Base-by-base conservation (phyloP, 1,139 yeast species). In the Saccharomyces hybrid region DNA sequence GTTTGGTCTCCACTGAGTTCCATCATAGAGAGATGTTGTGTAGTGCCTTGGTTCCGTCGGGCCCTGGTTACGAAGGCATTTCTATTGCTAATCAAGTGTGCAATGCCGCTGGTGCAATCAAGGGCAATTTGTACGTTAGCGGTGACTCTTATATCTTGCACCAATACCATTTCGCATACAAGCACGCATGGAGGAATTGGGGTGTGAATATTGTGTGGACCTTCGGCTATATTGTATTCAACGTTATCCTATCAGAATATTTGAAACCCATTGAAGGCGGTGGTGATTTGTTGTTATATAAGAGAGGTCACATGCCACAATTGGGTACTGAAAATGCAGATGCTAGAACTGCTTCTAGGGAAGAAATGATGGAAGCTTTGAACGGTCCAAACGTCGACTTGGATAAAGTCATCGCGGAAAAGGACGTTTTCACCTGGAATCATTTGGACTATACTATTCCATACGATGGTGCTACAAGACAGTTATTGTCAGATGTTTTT, bases 171-270 rank as follows among this genome's bases (percentile, higher is more conserved):
- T 81, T 72, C 67, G 66, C 66, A 48, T 79, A 76, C 64, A 64
- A 67, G 25, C 86, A 84, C 61, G 79, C 79, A 50, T 84, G 89
- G 88, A 78, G 87, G 69, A 80, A 83, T 64, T 74, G 84, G 70
- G 88, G 87, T 64, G 75, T 83, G 53, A 69, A 79, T 53, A 65
- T 82, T 59, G 85, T 78, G 34, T 82, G 81, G 74, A 76, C 80
- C 57, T 68, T 76, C 44, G 79, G 78, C 59, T 81, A 81, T 62
- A 65, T 76, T 56, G 66, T 69, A 7, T 55, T 79, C 31, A 76
- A 79, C 58, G 76, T 77, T 51, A 50, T 78, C 26, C 75, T 79
- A 51, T 75, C 81, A 56, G 87, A 82, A 65, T 75, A 66, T 58
- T 66, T 80, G 58, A 76, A 78, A 58, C 82, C 81, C 11, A 73